phyloP scores from a whole-genome alignment of 2,329 filamentous ascomycete species.

The Alternaria longipes region DNA sequence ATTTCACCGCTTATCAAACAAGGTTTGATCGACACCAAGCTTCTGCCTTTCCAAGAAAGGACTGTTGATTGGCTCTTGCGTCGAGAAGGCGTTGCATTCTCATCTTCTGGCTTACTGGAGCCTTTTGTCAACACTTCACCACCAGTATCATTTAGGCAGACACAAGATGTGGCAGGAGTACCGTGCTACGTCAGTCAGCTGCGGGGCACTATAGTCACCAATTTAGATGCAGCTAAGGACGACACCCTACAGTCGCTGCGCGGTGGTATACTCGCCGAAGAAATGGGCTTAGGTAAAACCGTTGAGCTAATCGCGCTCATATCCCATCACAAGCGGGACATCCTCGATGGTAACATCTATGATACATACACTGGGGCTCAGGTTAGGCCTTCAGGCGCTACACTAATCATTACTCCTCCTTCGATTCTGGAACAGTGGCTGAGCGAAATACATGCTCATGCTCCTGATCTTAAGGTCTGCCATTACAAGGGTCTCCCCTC shows the following conservation, averaged over 20 bases:
- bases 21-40: constrained; percentile 49
- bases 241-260: constrained; percentile 51
- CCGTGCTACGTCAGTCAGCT: constrained; percentile 69
- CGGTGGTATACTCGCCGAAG: constrained; percentile 77
- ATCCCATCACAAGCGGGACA: constrained; percentile 65
- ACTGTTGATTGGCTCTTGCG: constrained; percentile 75
- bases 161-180: constrained; percentile 58
- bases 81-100: constrained; percentile 69
- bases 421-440: constrained; percentile 71
- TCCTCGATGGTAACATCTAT: constrained; percentile 28
- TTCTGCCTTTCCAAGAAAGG: constrained; percentile 78
- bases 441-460: constrained; percentile 66
- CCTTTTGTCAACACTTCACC: constrained; percentile 22
- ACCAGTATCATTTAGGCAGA: constrained; percentile 58
- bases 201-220: constrained; percentile 66
- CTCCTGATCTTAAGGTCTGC: constrained; percentile 64
- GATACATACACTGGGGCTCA: constrained; percentile 55
- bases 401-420: constrained; percentile 69
- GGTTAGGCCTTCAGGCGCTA: constrained; percentile 64
- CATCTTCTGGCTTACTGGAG: constrained; percentile 26
- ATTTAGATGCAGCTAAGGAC: constrained; percentile 57
- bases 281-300: constrained; percentile 86
- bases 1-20: constrained; percentile 44
- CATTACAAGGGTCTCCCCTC: constrained; percentile 64
- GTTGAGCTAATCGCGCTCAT: constrained; percentile 77